Percentiles rank a stretch among this genome's conserved stretches.
Evolutionary conservation across 768 basidiomycete genomes (phyloP).

Genomic region (Fomitopsis serialis): DNA sequence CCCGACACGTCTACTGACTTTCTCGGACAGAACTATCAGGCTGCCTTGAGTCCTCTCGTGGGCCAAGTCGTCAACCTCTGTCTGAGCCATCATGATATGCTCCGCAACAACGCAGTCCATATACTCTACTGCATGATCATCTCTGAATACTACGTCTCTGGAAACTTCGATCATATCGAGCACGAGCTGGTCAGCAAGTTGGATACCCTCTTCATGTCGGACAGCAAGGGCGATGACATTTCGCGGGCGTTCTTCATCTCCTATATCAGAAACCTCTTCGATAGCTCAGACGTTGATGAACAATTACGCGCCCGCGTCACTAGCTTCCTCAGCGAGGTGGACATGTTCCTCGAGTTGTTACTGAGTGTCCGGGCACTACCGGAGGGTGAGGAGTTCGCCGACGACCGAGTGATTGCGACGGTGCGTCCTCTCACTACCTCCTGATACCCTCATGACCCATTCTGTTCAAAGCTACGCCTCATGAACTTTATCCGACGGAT

Average conservation of each 20-base stretch:
- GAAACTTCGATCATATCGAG: constrained; percentile 85
- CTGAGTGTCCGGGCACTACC: constrained; percentile 85
- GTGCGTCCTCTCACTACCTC: constrained; percentile 29
- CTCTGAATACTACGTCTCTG: constrained; percentile 80
- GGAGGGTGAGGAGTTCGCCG: constrained; percentile 89
- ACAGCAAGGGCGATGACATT: constrained; percentile 86
- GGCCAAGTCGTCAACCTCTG: constrained; percentile 90
- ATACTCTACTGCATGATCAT: constrained; percentile 96
- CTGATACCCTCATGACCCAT: not conserved
- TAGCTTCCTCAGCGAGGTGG: constrained; percentile 82
- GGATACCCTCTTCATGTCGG: constrained; percentile 89
- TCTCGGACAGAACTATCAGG: constrained; percentile 68
- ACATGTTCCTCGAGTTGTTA: constrained; percentile 87
- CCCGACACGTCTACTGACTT: not conserved
- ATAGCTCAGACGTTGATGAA: constrained; percentile 75
- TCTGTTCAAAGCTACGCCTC: constrained; percentile 63
- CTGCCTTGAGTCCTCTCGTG: constrained; percentile 75
- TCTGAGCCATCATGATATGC: constrained; percentile 89
- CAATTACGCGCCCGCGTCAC: constrained; percentile 73
- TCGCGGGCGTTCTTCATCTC: constrained; percentile 90
- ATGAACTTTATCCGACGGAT: constrained; percentile 94
- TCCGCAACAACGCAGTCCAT: constrained; percentile 85
- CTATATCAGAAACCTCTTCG: constrained; percentile 86
- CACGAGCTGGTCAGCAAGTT: constrained; percentile 88
- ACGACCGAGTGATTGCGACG: constrained; percentile 91